Base-by-base conservation (phyloP, 352 stramenopile species). In the Elongisporangium undulatum region DNA sequence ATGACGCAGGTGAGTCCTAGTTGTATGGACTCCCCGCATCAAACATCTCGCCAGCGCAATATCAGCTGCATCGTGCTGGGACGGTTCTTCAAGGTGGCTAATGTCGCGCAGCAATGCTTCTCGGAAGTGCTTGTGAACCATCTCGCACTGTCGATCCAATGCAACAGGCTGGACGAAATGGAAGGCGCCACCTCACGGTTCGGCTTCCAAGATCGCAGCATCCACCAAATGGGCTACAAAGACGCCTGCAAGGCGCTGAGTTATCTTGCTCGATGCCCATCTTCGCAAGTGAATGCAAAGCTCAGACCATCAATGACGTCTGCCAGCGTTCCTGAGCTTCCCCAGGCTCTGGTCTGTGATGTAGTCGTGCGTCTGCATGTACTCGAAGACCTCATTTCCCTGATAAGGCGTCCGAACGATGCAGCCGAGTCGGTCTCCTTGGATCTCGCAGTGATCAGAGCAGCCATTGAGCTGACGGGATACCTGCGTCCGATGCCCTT, bases 51-150 rank as follows among this genome's bases (percentile, higher is more conserved):
- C 9, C 82, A 91, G 49, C 79, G 81, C 26, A 90, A 78, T 60
- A 82, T 92, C 39, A 94, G 84, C 59, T 89, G 78, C 45, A 83
- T 92, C 22, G 63, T 90, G 6, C 64, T 94, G 0, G 64, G 76
- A 41, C 68, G 73, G 2, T 79, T 94, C 23, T 74, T 69, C 48
- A 77, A 78, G 21, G 67, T 77, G 4, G 51, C 68, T 0, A 50
- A 66, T 1, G 68, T 89, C 1, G 72, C 69, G 0, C 58, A 63
- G 10, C 59, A 62, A 16, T 77, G 72, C 55, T 87, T 92, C 64
- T 81, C 69, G 4, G 82, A 94, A 58, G 58, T 75, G 45, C 56
- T 82, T 4, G 64, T 91, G 26, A 79, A 76, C 41, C 82, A 94
- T 24, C 62, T 94, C 6, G 80, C 80, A n/a, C 71, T 94, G 7